Conservation (phyloP, 805 yeast genomes). For the Lachancea lanzarotensis region DNA sequence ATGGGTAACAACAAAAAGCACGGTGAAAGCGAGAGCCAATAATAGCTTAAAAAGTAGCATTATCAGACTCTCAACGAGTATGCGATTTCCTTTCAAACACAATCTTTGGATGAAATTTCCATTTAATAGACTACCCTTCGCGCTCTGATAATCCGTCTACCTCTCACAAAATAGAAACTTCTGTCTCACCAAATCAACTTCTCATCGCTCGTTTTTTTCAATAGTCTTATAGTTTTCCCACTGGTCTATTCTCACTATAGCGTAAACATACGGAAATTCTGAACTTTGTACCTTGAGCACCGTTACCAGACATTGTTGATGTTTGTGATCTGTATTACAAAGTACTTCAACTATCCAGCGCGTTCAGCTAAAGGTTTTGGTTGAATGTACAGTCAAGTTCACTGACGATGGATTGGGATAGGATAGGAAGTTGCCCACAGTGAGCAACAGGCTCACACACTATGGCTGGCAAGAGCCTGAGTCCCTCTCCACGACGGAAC, state of each 20-base stretch:
- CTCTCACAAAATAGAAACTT: too few relatives aligned
- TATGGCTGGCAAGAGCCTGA: background rate
- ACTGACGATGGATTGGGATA: conserved; percentile 2
- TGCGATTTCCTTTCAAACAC: too few relatives aligned
- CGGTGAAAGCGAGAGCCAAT: too few relatives aligned
- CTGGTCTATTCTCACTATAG: background rate
- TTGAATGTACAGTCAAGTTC: background rate
- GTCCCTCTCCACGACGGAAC: background rate
- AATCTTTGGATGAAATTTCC: background rate
- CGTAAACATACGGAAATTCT: conserved; percentile 89
- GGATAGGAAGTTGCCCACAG: background rate
- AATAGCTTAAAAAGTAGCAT: too few relatives aligned
- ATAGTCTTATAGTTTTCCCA: too few relatives aligned
- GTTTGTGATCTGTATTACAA: conserved; percentile 11
- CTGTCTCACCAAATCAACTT: too few relatives aligned
- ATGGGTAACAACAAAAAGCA: too few relatives aligned
- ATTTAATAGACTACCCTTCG: too few relatives aligned
- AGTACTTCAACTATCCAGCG: background rate
- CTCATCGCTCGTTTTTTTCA: too few relatives aligned
- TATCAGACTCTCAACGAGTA: too few relatives aligned
- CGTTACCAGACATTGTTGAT: conserved; percentile 74
- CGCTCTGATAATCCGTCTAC: too few relatives aligned
- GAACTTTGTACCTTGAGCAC: conserved; percentile 99
- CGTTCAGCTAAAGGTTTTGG: background rate
- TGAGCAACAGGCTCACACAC: too few relatives aligned